Evolutionary conservation across 177 flowering plant genomes (phyloP).

Genomic region (Vitis hybrid): DNA sequence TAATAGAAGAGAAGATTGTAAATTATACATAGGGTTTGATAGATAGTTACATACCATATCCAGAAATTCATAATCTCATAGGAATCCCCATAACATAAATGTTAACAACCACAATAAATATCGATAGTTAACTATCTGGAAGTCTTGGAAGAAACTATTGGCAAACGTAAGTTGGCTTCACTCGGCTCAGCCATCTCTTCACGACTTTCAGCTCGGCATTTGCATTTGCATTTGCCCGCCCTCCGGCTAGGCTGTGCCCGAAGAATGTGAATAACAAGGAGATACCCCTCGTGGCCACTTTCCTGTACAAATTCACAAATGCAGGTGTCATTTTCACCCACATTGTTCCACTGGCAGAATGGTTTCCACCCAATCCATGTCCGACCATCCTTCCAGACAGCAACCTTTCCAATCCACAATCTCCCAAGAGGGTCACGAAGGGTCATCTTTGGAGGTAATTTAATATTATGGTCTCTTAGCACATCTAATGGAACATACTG

Average conservation of each 20-base stretch:
- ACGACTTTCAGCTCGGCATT: too few relatives aligned
- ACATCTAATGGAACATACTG: constrained; percentile 17
- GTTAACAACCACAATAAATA: too few relatives aligned
- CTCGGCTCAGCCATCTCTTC: too few relatives aligned
- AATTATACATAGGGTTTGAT: too few relatives aligned
- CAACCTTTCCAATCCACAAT: constrained; percentile 9
- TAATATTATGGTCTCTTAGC: constrained; percentile 9
- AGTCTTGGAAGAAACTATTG: neutral
- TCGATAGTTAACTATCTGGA: neutral
- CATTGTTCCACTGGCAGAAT: constrained; percentile 7
- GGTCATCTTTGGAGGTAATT: constrained; percentile 8
- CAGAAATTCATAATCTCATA: too few relatives aligned
- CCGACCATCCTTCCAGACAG: constrained; percentile 24
- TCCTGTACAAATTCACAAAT: constrained; percentile 18
- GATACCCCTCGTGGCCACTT: neutral
- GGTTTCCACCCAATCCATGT: constrained; percentile 15
- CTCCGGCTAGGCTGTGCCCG: neutral
- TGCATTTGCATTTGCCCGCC: too few relatives aligned
- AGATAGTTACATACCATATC: too few relatives aligned
- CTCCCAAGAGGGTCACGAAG: constrained; percentile 9
- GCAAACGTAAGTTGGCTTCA: neutral
- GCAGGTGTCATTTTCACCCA: constrained; percentile 13
- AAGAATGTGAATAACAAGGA: constrained; percentile 9
- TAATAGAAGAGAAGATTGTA: too few relatives aligned
- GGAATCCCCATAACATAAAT: too few relatives aligned